Evolutionary conservation across 805 yeast species (phyloP).

Genomic region (Metschnikowia kofuensis): DNA sequence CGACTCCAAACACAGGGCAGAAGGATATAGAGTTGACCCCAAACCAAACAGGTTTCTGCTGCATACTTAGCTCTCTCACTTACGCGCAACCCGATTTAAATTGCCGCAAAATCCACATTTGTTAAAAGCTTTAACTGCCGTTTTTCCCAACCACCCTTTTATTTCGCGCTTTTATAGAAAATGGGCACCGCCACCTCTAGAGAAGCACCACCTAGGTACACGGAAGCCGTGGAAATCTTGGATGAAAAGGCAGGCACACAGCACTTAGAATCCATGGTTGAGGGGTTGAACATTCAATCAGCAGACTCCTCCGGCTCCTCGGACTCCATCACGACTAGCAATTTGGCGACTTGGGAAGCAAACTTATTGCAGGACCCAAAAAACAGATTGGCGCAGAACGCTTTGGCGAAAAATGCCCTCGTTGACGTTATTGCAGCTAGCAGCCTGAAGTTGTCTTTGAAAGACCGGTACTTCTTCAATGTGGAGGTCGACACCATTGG

Average conservation of each 20-base stretch:
- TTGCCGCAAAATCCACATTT: not conserved
- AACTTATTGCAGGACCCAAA: constrained; percentile 45
- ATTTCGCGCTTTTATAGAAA: not conserved
- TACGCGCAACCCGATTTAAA: not conserved
- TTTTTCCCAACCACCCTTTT: not conserved
- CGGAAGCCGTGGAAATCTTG: not conserved
- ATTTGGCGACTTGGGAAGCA: constrained; percentile 45
- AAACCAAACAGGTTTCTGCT: too few species aligned
- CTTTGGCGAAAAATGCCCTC: constrained; percentile 48
- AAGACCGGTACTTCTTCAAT: constrained; percentile 36
- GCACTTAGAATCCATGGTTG: constrained; percentile 2
- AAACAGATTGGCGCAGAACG: constrained; percentile 52
- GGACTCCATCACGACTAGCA: constrained; percentile 4
- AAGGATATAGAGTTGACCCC: too few species aligned
- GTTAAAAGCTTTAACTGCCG: too few species aligned
- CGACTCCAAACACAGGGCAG: too few species aligned
- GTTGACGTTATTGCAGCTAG: constrained; percentile 40
- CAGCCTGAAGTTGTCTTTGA: constrained; percentile 14
- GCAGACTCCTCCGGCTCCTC: constrained; percentile 1
- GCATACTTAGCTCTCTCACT: not conserved
- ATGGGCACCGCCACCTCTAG: constrained; percentile 2
- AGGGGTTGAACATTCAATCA: constrained; percentile 3
- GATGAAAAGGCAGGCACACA: constrained; percentile 1
- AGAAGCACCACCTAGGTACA: not conserved
- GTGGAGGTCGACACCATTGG: constrained; percentile 35